These are phyloP conservation scores for Aspergillus ibericus DNA, from an alignment of 2,329 filamentous ascomycete genomes.

Conservation along the genomic window DNA sequence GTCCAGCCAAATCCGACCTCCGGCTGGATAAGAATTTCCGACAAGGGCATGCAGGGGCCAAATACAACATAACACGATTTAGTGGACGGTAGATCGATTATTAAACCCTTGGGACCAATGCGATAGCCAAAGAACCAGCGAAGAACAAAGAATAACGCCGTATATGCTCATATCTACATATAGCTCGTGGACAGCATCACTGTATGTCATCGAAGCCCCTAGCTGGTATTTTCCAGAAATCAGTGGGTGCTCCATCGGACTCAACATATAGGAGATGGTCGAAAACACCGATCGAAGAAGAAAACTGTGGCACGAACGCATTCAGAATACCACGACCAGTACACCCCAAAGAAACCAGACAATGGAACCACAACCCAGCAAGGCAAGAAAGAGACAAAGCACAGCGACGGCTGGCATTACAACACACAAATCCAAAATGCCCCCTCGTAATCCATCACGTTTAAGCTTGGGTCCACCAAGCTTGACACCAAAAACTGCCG, in stretches of 20 bases:
- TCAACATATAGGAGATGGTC: conserved; percentile 28
- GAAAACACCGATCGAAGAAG: conserved; percentile 26
- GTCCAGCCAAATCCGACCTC: no score
- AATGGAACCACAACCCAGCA: conserved; percentile 13
- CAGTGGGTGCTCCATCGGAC: conserved; percentile 25
- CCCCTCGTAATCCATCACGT: conserved; percentile 29
- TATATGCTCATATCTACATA: conserved; percentile 45
- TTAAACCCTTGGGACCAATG: conserved; percentile 21
- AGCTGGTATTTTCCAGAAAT: conserved; percentile 21
- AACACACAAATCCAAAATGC: conserved; percentile 27
- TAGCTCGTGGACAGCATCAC: conserved; percentile 33
- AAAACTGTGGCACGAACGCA: conserved; percentile 18
- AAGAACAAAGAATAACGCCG: conserved; percentile 32
- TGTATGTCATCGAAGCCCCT: conserved; percentile 34
- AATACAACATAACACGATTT: conserved; percentile 15
- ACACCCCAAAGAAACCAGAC: conserved; percentile 19
- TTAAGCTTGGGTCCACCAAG: conserved; percentile 18
- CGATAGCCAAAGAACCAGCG: conserved; percentile 24
- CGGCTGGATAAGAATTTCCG: not conserved
- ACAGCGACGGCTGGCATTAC: conserved; percentile 21
- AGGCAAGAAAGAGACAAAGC: conserved; percentile 17
- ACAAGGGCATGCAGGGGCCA: not conserved
- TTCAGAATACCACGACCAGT: conserved; percentile 19
- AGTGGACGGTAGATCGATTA: conserved; percentile 21
- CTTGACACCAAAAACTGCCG: conserved; percentile 20